Conservation (phyloP, 2,329 filamentous ascomycete genomes). For the Arthroderma sp. region DNA sequence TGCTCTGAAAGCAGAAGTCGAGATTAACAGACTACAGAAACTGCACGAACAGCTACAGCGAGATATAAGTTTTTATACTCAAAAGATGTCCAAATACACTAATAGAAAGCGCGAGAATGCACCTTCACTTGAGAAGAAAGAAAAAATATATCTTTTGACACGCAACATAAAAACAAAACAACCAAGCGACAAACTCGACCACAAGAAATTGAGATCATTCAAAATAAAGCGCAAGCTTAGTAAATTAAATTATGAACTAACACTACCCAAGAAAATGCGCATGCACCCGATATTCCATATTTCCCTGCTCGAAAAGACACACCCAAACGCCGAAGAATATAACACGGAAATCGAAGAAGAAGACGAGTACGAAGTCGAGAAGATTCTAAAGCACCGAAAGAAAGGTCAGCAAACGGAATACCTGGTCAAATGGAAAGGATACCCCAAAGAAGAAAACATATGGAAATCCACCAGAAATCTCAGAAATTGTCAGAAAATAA, state of each 20-base stretch:
- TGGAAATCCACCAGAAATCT: not conserved
- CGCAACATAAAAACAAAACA: slow-evolving; percentile 1
- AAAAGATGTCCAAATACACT: too few species aligned
- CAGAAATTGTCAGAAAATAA: too few species aligned
- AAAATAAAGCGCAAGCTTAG: not conserved
- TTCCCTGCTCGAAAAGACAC: slow-evolving; percentile 4
- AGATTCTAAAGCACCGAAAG: not conserved
- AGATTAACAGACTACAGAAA: too few species aligned
- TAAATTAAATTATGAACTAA: slow-evolving; percentile 2
- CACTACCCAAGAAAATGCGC: slow-evolving; percentile 3
- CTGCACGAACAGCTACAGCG: not conserved
- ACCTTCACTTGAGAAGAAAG: not conserved
- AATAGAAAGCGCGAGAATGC: not conserved
- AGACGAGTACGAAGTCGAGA: slow-evolving; percentile 1
- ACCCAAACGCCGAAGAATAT: not conserved
- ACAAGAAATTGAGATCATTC: slow-evolving; percentile 2
- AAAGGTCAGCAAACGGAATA: not conserved
- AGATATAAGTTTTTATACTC: not conserved
- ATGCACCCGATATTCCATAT: slow-evolving; percentile 5
- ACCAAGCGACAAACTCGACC: not conserved
- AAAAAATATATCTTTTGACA: not conserved
- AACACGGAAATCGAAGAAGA: not conserved
- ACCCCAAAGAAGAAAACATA: slow-evolving; percentile 1
- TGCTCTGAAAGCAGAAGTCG: too few species aligned
- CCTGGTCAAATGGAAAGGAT: slow-evolving; percentile 1